phyloP scores from a whole-genome alignment of 2,329 filamentous ascomycete species.

The Claviceps digitariae region DNA sequence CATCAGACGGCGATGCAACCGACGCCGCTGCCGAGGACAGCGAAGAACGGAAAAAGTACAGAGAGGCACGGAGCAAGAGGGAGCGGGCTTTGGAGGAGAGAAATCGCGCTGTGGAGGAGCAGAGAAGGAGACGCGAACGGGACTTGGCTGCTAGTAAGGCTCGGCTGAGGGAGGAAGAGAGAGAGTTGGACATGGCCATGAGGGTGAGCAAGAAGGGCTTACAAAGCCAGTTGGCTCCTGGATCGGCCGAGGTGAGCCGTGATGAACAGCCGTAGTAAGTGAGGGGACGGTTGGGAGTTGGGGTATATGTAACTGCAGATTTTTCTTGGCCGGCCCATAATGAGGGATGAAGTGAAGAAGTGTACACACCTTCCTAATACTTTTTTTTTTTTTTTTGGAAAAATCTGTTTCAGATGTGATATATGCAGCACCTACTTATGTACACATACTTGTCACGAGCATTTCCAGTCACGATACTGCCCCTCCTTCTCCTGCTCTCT shows the following conservation, averaged over 20 bases:
- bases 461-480: too few species aligned
- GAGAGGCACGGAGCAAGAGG: slow-evolving; percentile 41
- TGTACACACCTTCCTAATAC: too few species aligned
- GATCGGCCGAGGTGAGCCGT: slow-evolving; percentile 12
- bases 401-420: too few species aligned
- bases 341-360: too few species aligned
- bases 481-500: too few species aligned
- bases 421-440: too few species aligned
- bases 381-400: too few species aligned
- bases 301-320: too few species aligned
- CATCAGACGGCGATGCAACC: slow-evolving; percentile 29
- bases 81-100: slow-evolving; percentile 55
- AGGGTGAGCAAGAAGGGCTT: slow-evolving; percentile 52
- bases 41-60: slow-evolving; percentile 33
- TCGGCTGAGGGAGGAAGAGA: slow-evolving; percentile 50
- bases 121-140: slow-evolving; percentile 45
- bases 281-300: not conserved
- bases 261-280: slow-evolving; percentile 2
- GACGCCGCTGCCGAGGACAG: slow-evolving; percentile 31
- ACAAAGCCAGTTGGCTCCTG: slow-evolving; percentile 39
- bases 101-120: slow-evolving; percentile 47
- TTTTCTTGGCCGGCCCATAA: too few species aligned
- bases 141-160: slow-evolving; percentile 48
- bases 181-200: slow-evolving; percentile 56
- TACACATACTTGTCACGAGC: too few species aligned